Evolutionary conservation across 148 eudicot genomes (phyloP), one percentile per base, ranked within the genome.

Genomic region (Chenopodium album): DNA sequence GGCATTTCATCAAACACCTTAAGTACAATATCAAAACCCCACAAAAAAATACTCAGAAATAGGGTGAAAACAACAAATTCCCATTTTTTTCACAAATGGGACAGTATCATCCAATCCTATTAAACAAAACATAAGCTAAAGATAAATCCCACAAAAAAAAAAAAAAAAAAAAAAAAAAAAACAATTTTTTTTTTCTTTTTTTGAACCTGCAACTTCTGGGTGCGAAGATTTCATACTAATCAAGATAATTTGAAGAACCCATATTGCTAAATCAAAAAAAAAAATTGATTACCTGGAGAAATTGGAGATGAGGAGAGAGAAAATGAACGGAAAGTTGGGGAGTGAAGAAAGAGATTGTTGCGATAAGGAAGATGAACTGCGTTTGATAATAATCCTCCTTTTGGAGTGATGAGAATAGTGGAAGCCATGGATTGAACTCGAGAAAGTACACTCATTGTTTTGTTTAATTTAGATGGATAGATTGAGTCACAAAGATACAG

Each of bases 391-490:
- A 56, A 56, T 46, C 48, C 48, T 71, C 26, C 50, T 19, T 65
- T 76, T 22, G 86, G 73, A 37, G 29, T 64, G 12, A 60, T 31
- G 22, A 71, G 56, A 32, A 76, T 84, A 76, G 83, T 71, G 16
- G 78, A 50, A 48, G 77, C 84, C 84, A 84, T 72, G 59, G 78
- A 59, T 17, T 66, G 46, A 26, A 72, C 80, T 71, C 84, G 76
- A 34, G 63, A 77, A 37, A 81, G 52, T 4, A 80, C 7, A 14
- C 69, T 84, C 86, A 80, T 84, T 20, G 9, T 68, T 4, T 46
- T 26, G 6, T 16, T 7, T 31, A 11, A 41, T 3, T 29, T 32
- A 13, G 48, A 71, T 71, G 74, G 12, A 16, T 20, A 71, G 23
- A 71, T 3, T 71, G 37, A 20, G n/a, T 32, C 50, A 34, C 3